Evolutionary conservation across 257 asterid genomes (phyloP).

Genomic region (Ballota nigra): DNA sequence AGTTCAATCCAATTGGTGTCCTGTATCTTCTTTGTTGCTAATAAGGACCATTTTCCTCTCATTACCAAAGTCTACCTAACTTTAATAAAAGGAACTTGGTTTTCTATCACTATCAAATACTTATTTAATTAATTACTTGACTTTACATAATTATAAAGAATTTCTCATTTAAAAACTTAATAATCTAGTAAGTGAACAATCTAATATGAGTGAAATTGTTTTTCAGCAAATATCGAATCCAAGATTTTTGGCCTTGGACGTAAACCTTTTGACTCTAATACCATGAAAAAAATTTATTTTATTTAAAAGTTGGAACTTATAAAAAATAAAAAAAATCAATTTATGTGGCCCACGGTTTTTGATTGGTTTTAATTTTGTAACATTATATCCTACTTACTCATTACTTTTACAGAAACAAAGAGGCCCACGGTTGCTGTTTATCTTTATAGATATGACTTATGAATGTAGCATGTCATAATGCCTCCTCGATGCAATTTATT

Average conservation of each 20-base stretch:
- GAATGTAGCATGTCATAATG: slow-evolving; percentile 1
- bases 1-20: too few relatives aligned
- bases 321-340: too few relatives aligned
- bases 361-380: too few relatives aligned
- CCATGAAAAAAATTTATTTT: too few relatives aligned
- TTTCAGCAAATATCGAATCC: too few relatives aligned
- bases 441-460: slow-evolving; percentile 10
- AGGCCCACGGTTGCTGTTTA: not conserved
- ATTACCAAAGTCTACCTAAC: slow-evolving; percentile 1
- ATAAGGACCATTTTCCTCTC: not conserved
- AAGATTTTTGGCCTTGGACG: too few relatives aligned
- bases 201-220: too few relatives aligned
- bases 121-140: not conserved
- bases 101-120: not conserved
- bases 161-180: too few relatives aligned
- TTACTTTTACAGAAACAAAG: not conserved
- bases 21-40: not conserved
- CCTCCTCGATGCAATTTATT: not conserved
- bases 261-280: too few relatives aligned
- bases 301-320: too few relatives aligned
- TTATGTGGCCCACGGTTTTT: too few relatives aligned
- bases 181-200: too few relatives aligned
- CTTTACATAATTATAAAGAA: not conserved
- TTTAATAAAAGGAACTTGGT: not conserved
- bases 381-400: not conserved